Conservation (phyloP, 257 asterid genomes). For the Anisodus tanguticus region DNA sequence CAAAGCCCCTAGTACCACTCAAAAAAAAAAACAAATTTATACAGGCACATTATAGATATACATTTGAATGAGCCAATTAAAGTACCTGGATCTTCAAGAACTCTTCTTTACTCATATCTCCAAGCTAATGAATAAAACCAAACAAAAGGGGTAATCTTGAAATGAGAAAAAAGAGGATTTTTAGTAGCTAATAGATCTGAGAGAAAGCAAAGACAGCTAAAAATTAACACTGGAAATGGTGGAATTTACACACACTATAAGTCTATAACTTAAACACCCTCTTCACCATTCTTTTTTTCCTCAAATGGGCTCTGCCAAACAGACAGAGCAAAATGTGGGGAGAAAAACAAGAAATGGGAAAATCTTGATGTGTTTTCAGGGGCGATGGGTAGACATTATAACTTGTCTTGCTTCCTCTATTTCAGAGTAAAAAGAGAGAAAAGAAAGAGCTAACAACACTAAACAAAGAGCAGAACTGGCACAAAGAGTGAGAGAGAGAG, state of each 20-base stretch:
- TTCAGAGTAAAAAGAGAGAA: slow-evolving; percentile 64
- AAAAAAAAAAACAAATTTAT: slow-evolving; percentile 1
- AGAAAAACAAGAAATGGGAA: not conserved
- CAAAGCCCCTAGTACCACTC: slow-evolving; percentile 37
- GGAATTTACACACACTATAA: slow-evolving; percentile 11
- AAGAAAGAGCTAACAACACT: slow-evolving; percentile 17
- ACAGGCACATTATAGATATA: slow-evolving; percentile 7
- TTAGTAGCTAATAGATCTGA: slow-evolving; percentile 56
- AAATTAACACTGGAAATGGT: slow-evolving; percentile 31
- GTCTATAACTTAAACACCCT: not conserved
- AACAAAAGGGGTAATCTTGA: slow-evolving; percentile 28
- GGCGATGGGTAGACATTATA: slow-evolving; percentile 63
- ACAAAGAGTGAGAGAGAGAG: slow-evolving; percentile 27
- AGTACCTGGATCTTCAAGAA: slow-evolving; percentile 93
- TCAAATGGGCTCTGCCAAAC: not conserved
- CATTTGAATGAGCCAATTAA: slow-evolving; percentile 20
- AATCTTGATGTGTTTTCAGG: slow-evolving; percentile 31
- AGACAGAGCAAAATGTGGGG: slow-evolving; percentile 20
- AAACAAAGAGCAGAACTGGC: slow-evolving; percentile 41
- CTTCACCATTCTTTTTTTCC: slow-evolving; percentile 5
- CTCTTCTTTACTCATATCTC: slow-evolving; percentile 89
- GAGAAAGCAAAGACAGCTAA: slow-evolving; percentile 28
- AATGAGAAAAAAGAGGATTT: slow-evolving; percentile 7
- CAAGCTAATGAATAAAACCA: slow-evolving; percentile 34
- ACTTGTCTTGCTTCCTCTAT: slow-evolving; percentile 55